phyloP scores from a whole-genome alignment of 805 yeast species.

The Candida cerambycidarum region DNA sequence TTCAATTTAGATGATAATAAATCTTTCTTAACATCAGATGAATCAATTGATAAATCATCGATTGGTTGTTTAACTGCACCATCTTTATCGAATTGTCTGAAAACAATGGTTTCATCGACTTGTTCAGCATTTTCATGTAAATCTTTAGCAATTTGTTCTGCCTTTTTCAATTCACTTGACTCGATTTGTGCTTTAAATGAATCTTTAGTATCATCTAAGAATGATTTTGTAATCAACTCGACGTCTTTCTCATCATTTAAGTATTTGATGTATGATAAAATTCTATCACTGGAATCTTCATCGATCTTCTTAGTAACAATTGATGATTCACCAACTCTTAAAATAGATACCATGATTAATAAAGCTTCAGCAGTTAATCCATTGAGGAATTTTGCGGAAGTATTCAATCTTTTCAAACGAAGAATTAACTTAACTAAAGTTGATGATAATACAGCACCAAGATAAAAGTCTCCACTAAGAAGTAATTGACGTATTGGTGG shows the following conservation, averaged over 20 bases:
- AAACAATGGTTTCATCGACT: slow-evolving; percentile 73
- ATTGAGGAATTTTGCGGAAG: slow-evolving; percentile 60
- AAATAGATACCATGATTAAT: slow-evolving; percentile 85
- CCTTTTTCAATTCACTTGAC: slow-evolving; percentile 57
- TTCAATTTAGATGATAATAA: slow-evolving; percentile 75
- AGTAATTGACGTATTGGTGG: slow-evolving; percentile 83
- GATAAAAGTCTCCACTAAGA: slow-evolving; percentile 84
- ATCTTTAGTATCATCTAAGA: slow-evolving; percentile 81
- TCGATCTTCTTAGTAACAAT: slow-evolving; percentile 75
- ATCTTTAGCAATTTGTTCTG: slow-evolving; percentile 54
- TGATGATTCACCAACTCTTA: slow-evolving; percentile 80
- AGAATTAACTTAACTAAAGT: slow-evolving; percentile 86
- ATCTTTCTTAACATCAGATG: slow-evolving; percentile 48
- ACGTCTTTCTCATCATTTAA: slow-evolving; percentile 64
- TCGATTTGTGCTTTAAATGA: slow-evolving; percentile 77
- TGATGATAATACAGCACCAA: slow-evolving; percentile 83
- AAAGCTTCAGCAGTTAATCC: slow-evolving; percentile 94
- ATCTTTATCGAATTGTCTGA: slow-evolving; percentile 70
- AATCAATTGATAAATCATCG: slow-evolving; percentile 62
- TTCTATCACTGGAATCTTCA: slow-evolving; percentile 96
- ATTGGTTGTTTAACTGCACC: slow-evolving; percentile 27
- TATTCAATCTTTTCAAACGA: slow-evolving; percentile 61
- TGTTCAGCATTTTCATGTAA: slow-evolving; percentile 66
- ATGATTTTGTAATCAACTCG: slow-evolving; percentile 60
- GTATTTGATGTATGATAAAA: slow-evolving; percentile 80